phyloP scores from a whole-genome alignment of 768 basidiomycete species.

The Rhizopogon vesiculosus region DNA sequence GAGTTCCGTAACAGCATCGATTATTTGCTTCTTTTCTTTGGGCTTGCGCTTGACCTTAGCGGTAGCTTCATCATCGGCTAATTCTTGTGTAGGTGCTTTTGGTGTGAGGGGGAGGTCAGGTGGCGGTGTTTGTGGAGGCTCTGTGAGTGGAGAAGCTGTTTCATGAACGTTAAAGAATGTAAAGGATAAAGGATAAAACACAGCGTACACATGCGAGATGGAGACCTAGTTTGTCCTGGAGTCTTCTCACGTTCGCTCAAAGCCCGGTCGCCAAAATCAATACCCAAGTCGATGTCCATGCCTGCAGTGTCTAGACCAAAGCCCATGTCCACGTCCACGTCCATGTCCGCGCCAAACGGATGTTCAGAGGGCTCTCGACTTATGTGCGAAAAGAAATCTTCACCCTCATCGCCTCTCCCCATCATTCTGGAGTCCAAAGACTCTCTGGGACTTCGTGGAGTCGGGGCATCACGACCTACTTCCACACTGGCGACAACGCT shows the following conservation, averaged over 20 bases:
- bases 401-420: constrained; percentile 43
- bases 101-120: constrained; percentile 50
- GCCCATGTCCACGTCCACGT: constrained; percentile 46
- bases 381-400: constrained; percentile 60
- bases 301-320: constrained; percentile 46
- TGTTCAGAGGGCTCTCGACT: constrained; percentile 67
- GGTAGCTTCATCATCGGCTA: constrained; percentile 35
- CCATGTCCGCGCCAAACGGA: constrained; percentile 53
- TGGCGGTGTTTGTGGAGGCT: constrained; percentile 74
- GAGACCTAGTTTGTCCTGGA: constrained; percentile 53
- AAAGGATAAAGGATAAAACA: not conserved
- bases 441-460: constrained; percentile 38
- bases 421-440: constrained; percentile 63
- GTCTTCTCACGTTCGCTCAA: constrained; percentile 45
- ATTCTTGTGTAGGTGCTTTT: constrained; percentile 36
- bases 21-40: constrained; percentile 82
- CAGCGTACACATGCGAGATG: constrained; percentile 65
- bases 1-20: constrained; percentile 87
- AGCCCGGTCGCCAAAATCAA: constrained; percentile 61
- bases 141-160: constrained; percentile 71
- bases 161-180: constrained; percentile 6
- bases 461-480: constrained; percentile 68
- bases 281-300: constrained; percentile 63
- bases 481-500: constrained; percentile 52
- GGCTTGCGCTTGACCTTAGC: constrained; percentile 44